Evolutionary conservation across 2,329 filamentous ascomycete genomes (phyloP).

Genomic region (Microdochium nivale): DNA sequence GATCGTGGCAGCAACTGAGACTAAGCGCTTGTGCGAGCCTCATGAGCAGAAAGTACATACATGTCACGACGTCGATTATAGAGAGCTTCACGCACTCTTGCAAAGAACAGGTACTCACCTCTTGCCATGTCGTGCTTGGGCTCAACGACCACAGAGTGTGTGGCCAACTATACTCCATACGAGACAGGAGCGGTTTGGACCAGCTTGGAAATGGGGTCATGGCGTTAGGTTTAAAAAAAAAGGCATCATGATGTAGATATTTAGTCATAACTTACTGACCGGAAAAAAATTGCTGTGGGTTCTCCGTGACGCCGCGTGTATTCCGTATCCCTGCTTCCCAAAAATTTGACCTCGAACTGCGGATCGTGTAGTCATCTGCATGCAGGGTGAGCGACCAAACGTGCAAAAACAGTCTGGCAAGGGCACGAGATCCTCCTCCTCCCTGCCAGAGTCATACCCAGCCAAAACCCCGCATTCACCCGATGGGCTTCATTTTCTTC

Average conservation of each 20-base stretch:
- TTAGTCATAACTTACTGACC: background rate
- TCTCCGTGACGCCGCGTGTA: background rate
- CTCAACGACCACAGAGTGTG: background rate
- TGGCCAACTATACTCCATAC: background rate
- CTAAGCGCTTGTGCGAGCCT: no score
- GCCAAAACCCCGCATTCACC: constrained; percentile 23
- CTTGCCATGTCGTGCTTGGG: background rate
- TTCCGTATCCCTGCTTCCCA: no score
- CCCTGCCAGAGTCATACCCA: background rate
- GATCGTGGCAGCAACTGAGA: no score
- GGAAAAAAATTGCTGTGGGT: background rate
- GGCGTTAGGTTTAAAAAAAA: constrained; percentile 23
- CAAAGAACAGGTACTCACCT: background rate
- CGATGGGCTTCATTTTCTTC: constrained; percentile 62
- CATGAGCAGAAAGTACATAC: no score
- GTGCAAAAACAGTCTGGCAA: background rate
- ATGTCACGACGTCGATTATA: no score
- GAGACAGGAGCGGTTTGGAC: constrained; percentile 1
- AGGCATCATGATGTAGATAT: constrained; percentile 4
- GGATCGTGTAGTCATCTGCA: no score
- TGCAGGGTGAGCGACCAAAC: constrained; percentile 1
- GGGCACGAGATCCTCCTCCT: constrained; percentile 1
- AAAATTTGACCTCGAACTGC: no score
- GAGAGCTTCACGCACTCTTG: background rate
- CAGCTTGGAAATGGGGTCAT: constrained; percentile 1